These are phyloP conservation scores for Bipolaris zeicola DNA, from an alignment of 2,329 filamentous ascomycete species.

Conservation along the genomic window DNA sequence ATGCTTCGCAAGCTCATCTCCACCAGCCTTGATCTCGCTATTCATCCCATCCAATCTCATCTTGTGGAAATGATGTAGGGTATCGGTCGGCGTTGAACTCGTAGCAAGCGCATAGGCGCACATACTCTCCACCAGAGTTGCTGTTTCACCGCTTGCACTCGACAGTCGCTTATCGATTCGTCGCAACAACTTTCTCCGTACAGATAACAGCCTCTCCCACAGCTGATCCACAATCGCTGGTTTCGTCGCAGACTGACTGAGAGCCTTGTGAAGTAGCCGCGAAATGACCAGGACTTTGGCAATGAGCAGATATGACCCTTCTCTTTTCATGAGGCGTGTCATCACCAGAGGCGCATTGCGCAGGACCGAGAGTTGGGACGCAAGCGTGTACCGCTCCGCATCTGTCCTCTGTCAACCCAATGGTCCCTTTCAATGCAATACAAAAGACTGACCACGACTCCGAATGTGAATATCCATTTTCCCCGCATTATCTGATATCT, in stretches of 20 bases:
- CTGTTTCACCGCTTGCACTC: conserved; percentile 45
- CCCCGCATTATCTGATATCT: conserved; percentile 64
- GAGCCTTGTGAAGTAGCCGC: conserved; percentile 73
- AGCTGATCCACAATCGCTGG: conserved; percentile 65
- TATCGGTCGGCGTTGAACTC: conserved; percentile 78
- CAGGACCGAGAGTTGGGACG: conserved; percentile 63
- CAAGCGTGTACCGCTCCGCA: conserved; percentile 54
- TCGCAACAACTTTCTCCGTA: conserved; percentile 69
- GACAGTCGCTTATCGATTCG: conserved; percentile 63
- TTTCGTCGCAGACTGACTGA: conserved; percentile 60
- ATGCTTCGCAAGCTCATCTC: conserved; percentile 55
- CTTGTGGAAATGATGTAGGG: conserved; percentile 76
- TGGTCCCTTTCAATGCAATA: conserved; percentile 2
- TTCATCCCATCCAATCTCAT: conserved; percentile 73
- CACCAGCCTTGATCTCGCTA: conserved; percentile 60
- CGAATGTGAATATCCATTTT: conserved; percentile 55
- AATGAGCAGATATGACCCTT: conserved; percentile 59
- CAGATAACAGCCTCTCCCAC: conserved; percentile 65
- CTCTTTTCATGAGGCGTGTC: conserved; percentile 58
- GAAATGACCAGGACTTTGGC: conserved; percentile 74
- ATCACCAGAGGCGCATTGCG: conserved; percentile 61
- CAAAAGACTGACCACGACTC: conserved; percentile 46
- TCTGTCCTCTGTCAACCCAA: conserved; percentile 43
- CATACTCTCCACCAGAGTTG: conserved; percentile 70
- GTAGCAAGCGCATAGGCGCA: conserved; percentile 83